Conservation (phyloP, 2,329 filamentous ascomycete genomes). For the Akanthomyces lecanii region DNA sequence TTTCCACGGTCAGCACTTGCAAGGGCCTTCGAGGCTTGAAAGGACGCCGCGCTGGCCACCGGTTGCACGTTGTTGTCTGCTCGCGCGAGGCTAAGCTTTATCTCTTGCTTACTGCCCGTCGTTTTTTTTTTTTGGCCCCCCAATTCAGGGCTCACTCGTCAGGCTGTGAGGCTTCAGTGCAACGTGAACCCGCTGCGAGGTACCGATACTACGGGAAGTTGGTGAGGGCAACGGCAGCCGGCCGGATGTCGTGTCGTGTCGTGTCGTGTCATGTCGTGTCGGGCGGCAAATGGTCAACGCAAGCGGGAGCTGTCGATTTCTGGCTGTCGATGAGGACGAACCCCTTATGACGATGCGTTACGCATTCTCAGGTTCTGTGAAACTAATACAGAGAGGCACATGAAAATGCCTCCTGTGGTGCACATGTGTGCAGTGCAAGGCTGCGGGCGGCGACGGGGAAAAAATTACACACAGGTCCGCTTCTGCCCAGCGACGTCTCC, state of each 20-base stretch:
- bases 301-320: not conserved
- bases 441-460: no score
- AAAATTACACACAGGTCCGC: not conserved
- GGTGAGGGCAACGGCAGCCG: not conserved
- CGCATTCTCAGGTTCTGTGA: not conserved
- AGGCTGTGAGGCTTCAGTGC: not conserved
- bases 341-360: not conserved
- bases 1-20: constrained; percentile 9
- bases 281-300: not conserved
- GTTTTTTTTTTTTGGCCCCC: not conserved
- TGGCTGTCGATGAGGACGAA: not conserved
- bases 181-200: constrained; percentile 3
- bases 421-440: no score
- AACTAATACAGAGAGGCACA: not conserved
- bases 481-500: not conserved
- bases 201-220: constrained; percentile 4
- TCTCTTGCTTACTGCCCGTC: not conserved
- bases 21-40: not conserved
- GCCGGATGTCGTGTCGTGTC: not conserved
- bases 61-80: not conserved
- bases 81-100: not conserved
- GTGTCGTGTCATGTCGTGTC: not conserved
- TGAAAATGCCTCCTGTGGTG: not conserved
- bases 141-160: constrained; percentile 1
- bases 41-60: not conserved